Conservation (phyloP, 2,329 filamentous ascomycete genomes). For the Pochonia chlamydosporia region DNA sequence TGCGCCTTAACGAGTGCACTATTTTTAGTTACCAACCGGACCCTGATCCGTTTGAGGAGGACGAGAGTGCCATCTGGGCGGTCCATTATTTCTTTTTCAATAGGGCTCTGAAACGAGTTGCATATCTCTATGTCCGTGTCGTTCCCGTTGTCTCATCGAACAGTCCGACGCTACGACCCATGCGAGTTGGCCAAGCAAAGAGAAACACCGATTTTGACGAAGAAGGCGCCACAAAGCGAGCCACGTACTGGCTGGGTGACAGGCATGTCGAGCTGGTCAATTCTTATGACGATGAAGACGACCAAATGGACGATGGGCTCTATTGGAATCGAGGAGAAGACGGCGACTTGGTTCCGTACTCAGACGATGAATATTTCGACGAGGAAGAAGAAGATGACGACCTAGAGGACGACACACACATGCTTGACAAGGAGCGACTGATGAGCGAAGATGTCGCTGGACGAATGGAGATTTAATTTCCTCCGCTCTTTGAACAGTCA, state of each 20-base stretch:
- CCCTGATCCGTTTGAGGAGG: slow-evolving; percentile 85
- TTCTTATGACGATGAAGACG: slow-evolving; percentile 41
- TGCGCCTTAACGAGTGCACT: slow-evolving; percentile 82
- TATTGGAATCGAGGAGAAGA: slow-evolving; percentile 55
- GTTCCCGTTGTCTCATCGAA: slow-evolving; percentile 67
- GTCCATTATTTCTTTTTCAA: slow-evolving; percentile 98
- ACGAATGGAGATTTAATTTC: slow-evolving; percentile 53
- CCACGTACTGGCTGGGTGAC: slow-evolving; percentile 82
- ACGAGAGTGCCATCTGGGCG: slow-evolving; percentile 91
- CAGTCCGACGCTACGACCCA: slow-evolving; percentile 43
- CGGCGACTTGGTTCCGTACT: slow-evolving; percentile 49
- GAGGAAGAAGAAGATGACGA: slow-evolving; percentile 32
- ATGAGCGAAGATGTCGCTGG: slow-evolving; percentile 59
- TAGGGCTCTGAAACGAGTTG: slow-evolving; percentile 83
- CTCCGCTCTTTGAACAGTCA: neutral
- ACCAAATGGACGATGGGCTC: slow-evolving; percentile 42
- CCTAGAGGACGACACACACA: slow-evolving; percentile 37
- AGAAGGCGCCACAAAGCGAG: slow-evolving; percentile 57
- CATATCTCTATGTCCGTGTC: slow-evolving; percentile 89
- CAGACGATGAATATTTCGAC: slow-evolving; percentile 44
- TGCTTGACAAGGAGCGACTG: slow-evolving; percentile 41
- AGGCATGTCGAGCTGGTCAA: slow-evolving; percentile 44
- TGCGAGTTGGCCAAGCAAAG: slow-evolving; percentile 21
- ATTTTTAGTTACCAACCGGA: slow-evolving; percentile 87
- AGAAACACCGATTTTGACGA: slow-evolving; percentile 25